These are phyloP conservation scores for Boletus reticulatus DNA, from an alignment of 768 basidiomycete species.

Conservation along the genomic window DNA sequence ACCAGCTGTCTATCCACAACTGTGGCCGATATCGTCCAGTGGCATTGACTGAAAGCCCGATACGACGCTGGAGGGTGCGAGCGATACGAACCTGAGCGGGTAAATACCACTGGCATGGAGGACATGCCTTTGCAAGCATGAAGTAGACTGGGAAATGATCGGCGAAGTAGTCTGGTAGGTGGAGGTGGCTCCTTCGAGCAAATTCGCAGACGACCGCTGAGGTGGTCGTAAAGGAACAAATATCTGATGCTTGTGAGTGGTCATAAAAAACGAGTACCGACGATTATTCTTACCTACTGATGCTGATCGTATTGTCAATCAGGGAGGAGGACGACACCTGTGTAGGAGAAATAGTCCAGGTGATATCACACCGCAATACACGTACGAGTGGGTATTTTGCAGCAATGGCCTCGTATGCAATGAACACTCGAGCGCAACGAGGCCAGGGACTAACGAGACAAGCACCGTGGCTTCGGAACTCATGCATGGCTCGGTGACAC, in stretches of 20 bases:
- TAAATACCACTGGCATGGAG: slow-evolving; percentile 27
- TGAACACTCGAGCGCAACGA: slow-evolving; percentile 37
- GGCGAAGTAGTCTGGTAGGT: slow-evolving; percentile 19
- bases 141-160: slow-evolving; percentile 39
- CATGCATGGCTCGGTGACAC: slow-evolving; percentile 46
- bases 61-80: slow-evolving; percentile 1
- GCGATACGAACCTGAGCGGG: slow-evolving; percentile 27
- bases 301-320: not conserved
- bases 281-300: slow-evolving; percentile 20
- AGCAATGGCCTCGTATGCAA: slow-evolving; percentile 39
- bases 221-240: not conserved
- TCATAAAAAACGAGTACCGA: too few species aligned
- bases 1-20: slow-evolving; percentile 35
- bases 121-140: slow-evolving; percentile 37
- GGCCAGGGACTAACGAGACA: slow-evolving; percentile 42
- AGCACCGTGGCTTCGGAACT: slow-evolving; percentile 34
- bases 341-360: not conserved
- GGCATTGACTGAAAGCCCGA: slow-evolving; percentile 30
- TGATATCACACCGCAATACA: not conserved
- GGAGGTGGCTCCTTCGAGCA: not conserved
- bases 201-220: slow-evolving; percentile 21
- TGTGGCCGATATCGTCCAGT: slow-evolving; percentile 34
- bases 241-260: not conserved
- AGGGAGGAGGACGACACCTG: slow-evolving; percentile 8
- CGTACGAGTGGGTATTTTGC: slow-evolving; percentile 32